Base-by-base conservation (phyloP, 2,329 filamentous ascomycete species). In the Coniochaeta sp. region DNA sequence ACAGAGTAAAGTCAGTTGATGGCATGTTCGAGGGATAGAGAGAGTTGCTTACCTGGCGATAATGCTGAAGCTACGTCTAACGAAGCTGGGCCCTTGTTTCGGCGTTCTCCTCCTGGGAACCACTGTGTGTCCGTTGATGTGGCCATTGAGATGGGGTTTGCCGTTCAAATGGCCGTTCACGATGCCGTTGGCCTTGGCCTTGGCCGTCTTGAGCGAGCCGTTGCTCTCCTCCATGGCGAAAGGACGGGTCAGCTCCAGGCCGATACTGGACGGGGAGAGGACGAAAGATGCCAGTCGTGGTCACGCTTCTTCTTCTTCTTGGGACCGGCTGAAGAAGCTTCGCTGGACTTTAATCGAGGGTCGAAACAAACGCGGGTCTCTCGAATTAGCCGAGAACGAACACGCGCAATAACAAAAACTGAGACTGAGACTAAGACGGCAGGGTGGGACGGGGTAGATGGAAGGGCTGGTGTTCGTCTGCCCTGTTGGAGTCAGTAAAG, bases 11-110 rank as follows among this genome's bases (percentile, higher is more conserved):
- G 45, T 48, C 45, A 48, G 45, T n/a, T 5, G 26, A 5, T 22
- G 4, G 26, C 2, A 48, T 9, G 5, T 28, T 8, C 59, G 48
- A 51, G 35, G 52, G 46, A 52, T 26, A 53, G 47, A 16, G 6
- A 35, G 40, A 51, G 9, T 10, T 18, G 58, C 69, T 52, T 72
- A 82, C 82, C 83, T 80, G 14, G 81, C 78, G 28, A 77, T 56
- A 16, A 74, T 67, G 63, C 69, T 79, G 55, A 82, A 68, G 33
- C 72, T 57, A 63, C 73, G 68, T n/a, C 64, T 58, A 6, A 73
- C 50, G 52, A 72, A 56, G 28, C 70, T 62, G 6, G 61, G 58
- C 26, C 58, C 59, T 45, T 60, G 57, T 47, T 52, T 56, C 16
- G 59, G 52, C 12, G 56, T 57, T 50, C 61, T 67, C 55, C 63